Conservation (phyloP, 208 protist genomes). For the Wallacemonas sp. region DNA sequence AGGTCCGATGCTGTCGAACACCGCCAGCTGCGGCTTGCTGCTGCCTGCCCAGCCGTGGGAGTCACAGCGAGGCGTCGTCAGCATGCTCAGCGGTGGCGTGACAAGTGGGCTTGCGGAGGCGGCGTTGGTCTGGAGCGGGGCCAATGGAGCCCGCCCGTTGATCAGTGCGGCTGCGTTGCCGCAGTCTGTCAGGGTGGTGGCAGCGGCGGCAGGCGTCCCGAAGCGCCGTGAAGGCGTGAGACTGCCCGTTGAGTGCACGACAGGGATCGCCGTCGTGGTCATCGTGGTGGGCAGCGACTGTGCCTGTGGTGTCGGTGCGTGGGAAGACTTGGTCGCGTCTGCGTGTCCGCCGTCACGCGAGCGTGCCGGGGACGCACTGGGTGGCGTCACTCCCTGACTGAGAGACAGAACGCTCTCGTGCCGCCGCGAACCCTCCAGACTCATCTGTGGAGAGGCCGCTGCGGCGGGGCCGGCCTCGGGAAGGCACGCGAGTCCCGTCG, state of each 20-base stretch:
- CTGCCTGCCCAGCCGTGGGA: neutral
- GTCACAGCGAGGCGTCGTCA: constrained; percentile 7
- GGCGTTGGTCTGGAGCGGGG: neutral
- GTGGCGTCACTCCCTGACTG: neutral
- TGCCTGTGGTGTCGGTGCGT: neutral
- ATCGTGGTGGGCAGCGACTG: neutral
- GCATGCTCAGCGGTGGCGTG: neutral
- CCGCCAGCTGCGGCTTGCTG: neutral
- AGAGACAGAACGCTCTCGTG: neutral
- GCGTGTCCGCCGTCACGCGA: neutral
- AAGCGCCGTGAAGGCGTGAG: neutral
- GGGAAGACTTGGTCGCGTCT: neutral
- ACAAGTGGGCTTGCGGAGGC: neutral
- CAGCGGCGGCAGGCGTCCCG: neutral
- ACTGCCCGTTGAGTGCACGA: neutral
- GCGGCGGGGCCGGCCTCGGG: too few species aligned
- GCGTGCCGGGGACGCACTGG: neutral
- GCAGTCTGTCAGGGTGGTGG: too few species aligned
- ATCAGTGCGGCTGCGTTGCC: too few species aligned
- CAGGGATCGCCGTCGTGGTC: constrained; percentile 1
- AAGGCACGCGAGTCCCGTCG: neutral
- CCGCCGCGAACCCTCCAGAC: neutral
- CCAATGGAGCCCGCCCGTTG: neutral
- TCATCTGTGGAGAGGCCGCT: too few species aligned
- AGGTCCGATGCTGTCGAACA: neutral